These are phyloP conservation scores for Solanum arcanum DNA, from an alignment of 257 asterid species.

Conservation along the genomic window DNA sequence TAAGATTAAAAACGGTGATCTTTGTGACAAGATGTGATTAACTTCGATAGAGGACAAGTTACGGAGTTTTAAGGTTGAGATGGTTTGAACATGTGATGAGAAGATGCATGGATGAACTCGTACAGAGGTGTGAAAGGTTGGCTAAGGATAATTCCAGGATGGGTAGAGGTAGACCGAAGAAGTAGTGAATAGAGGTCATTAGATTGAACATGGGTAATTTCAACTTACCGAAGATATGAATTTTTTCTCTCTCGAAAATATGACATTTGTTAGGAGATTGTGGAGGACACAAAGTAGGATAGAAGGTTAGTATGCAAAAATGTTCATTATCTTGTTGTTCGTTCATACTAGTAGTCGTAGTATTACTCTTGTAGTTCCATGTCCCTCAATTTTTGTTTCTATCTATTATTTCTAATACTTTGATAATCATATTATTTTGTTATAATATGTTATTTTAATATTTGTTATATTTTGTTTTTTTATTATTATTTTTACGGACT, in stretches of 20 bases:
- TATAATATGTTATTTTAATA: no score
- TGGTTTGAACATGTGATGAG: background rate
- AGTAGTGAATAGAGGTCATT: background rate
- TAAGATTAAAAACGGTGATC: background rate
- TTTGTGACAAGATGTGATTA: background rate
- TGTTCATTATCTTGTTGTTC: background rate
- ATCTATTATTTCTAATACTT: no score
- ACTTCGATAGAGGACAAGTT: background rate
- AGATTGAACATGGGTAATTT: background rate
- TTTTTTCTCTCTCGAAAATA: background rate
- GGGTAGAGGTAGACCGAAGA: background rate
- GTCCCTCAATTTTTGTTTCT: background rate
- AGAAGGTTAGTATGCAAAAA: background rate
- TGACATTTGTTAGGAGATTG: background rate
- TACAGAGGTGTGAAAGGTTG: background rate
- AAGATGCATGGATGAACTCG: background rate
- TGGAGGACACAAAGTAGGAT: background rate
- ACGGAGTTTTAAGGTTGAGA: background rate
- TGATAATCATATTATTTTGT: no score
- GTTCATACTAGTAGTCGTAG: background rate
- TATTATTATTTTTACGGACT: no score
- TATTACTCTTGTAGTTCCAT: background rate
- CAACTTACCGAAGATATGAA: background rate
- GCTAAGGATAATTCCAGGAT: background rate
- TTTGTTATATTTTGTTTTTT: background rate